Percentiles rank a stretch among this genome's conserved stretches.
phyloP scores from a whole-genome alignment of 73 alveolate species.

The Paramecium tetraurelia region DNA sequence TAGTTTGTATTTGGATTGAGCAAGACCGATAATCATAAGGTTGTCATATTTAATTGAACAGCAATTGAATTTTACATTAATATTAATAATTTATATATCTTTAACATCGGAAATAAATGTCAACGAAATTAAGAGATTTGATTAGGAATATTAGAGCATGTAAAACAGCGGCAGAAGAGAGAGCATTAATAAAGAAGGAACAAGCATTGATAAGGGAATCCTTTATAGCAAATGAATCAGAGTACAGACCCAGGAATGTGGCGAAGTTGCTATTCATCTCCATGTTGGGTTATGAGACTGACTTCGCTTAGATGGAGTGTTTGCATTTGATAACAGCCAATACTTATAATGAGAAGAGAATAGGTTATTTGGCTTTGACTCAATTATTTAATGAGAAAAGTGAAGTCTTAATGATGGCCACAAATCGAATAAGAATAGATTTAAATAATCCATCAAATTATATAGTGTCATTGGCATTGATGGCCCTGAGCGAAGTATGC shows the following conservation, averaged over 20 bases:
- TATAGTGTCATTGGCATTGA: slow-evolving; percentile 94
- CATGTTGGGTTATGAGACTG: slow-evolving; percentile 81
- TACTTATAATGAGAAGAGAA: slow-evolving; percentile 97
- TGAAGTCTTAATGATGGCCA: slow-evolving; percentile 97
- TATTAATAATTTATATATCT: background rate
- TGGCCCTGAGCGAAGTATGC: slow-evolving; percentile 98
- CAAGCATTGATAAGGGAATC: slow-evolving; percentile 98
- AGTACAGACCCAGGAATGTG: slow-evolving; percentile 92
- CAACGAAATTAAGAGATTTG: slow-evolving; percentile 92
- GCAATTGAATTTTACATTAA: background rate
- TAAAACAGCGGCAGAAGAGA: slow-evolving; percentile 98
- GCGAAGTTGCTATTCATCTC: slow-evolving; percentile 96
- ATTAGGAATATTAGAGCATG: slow-evolving; percentile 97
- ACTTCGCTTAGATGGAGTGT: slow-evolving; percentile 95
- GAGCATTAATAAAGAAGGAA: slow-evolving; percentile 93
- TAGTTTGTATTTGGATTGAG: background rate
- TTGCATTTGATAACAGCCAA: slow-evolving; percentile 94
- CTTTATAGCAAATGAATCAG: slow-evolving; percentile 94
- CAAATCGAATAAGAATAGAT: slow-evolving; percentile 91
- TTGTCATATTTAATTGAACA: background rate
- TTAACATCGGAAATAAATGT: slow-evolving; percentile 7
- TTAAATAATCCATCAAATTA: slow-evolving; percentile 76
- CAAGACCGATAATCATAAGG: background rate
- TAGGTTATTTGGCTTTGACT: slow-evolving; percentile 98
- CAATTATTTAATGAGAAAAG: slow-evolving; percentile 98